A percentile compares a stretch with the other conserved stretches of the same genome.
Conservation (phyloP, 2,329 filamentous ascomycete genomes). For the Clarireedia homoeocarpa region DNA sequence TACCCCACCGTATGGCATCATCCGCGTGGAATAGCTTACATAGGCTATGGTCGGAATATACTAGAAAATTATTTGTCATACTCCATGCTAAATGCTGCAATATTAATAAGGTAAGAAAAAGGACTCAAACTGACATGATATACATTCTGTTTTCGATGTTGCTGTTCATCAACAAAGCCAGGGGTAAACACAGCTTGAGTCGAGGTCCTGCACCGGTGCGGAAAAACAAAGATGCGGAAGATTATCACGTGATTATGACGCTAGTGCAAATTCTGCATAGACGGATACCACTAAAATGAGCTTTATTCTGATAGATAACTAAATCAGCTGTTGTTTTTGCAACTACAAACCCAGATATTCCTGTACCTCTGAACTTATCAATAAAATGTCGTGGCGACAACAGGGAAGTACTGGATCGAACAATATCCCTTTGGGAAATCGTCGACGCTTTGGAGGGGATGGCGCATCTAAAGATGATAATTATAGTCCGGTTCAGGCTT, state of each 20-base stretch:
- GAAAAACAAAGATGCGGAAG: background rate
- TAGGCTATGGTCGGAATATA: too few relatives aligned
- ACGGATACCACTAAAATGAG: background rate
- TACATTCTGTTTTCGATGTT: too few relatives aligned
- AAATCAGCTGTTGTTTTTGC: too few relatives aligned
- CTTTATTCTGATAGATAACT: background rate
- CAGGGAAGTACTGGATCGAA: conserved; percentile 95
- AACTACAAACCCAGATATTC: background rate
- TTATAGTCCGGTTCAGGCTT: conserved; percentile 22
- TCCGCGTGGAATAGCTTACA: too few relatives aligned
- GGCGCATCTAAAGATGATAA: conserved; percentile 28
- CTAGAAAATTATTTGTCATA: too few relatives aligned
- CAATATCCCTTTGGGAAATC: conserved; percentile 87
- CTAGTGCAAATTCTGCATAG: background rate
- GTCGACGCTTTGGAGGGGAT: conserved; percentile 69
- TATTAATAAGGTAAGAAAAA: too few relatives aligned
- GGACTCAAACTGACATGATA: too few relatives aligned
- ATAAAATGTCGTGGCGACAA: conserved; percentile 57
- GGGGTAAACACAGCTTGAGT: too few relatives aligned
- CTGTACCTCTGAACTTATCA: background rate
- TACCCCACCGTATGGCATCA: too few relatives aligned
- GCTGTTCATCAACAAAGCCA: too few relatives aligned
- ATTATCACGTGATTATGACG: background rate
- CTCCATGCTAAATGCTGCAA: too few relatives aligned
- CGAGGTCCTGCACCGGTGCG: background rate